These are phyloP conservation scores for Geum urbanum DNA, from an alignment of 306 rosid genomes.

Conservation along the genomic window DNA sequence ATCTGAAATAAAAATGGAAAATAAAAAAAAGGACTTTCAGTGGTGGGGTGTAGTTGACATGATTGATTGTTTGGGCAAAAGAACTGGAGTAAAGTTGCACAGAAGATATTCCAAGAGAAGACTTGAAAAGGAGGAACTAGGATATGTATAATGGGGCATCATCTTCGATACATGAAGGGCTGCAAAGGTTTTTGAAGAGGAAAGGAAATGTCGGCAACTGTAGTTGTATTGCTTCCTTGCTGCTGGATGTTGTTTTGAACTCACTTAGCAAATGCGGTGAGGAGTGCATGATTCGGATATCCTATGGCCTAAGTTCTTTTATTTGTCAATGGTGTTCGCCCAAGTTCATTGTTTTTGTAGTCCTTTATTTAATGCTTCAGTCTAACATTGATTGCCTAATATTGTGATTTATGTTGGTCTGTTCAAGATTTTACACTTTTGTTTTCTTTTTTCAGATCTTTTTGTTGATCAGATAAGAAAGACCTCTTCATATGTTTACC, in stretches of 20 bases:
- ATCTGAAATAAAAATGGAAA: neutral
- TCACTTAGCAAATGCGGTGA: conserved; percentile 38
- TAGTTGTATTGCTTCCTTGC: conserved; percentile 52
- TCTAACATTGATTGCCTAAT: neutral
- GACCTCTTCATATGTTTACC: neutral
- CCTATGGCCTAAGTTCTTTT: conserved; percentile 37
- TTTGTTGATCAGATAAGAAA: neutral
- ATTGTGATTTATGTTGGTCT: neutral
- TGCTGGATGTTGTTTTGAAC: conserved; percentile 58
- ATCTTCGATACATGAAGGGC: conserved; percentile 43
- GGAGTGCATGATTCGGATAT: conserved; percentile 52
- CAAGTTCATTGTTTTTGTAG: neutral
- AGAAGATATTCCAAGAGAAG: conserved; percentile 35
- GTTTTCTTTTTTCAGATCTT: neutral
- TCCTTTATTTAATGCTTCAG: too few relatives aligned
- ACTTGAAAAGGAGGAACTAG: conserved; percentile 41
- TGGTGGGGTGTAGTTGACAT: neutral
- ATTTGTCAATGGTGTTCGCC: conserved; percentile 13
- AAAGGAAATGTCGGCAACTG: conserved; percentile 44
- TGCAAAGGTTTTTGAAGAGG: conserved; percentile 40
- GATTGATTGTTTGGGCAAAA: neutral
- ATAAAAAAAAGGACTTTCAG: neutral
- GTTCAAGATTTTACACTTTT: neutral
- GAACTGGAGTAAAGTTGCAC: conserved; percentile 19
- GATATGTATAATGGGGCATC: conserved; percentile 48